Evolutionary conservation across 352 stramenopile genomes (phyloP).

Genomic region (Pythium sukuiense): DNA sequence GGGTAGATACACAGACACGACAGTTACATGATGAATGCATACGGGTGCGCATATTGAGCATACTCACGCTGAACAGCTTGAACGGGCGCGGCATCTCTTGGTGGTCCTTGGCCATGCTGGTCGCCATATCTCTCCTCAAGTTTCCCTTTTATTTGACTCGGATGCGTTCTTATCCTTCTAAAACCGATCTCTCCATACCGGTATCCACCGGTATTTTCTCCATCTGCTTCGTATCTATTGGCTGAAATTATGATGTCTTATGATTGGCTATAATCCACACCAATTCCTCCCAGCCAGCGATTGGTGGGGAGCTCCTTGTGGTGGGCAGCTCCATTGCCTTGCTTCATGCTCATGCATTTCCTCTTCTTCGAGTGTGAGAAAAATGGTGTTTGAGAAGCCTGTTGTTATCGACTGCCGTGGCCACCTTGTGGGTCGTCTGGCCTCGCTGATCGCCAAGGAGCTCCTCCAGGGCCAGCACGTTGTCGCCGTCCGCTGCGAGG

Average conservation of each 20-base stretch:
- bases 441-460: conserved; percentile 99
- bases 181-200: conserved; percentile 11
- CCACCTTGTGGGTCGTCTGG: conserved; percentile 98
- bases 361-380: conserved; percentile 58
- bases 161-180: not conserved
- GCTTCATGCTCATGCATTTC: conserved; percentile 57
- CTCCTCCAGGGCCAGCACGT: conserved; percentile 98
- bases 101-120: not conserved
- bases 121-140: conserved; percentile 14
- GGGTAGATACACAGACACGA: conserved; percentile 1
- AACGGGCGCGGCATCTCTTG: conserved; percentile 19
- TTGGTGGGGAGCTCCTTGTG: conserved; percentile 27
- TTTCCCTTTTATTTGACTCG: conserved; percentile 28
- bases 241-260: not conserved
- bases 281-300: conserved; percentile 29
- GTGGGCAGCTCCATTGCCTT: not conserved
- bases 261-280: conserved; percentile 26
- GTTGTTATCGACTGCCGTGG: conserved; percentile 98
- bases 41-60: not conserved
- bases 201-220: conserved; percentile 9
- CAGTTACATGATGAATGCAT: not conserved
- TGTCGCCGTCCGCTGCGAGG: conserved; percentile 97
- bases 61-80: conserved; percentile 32
- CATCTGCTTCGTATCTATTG: conserved; percentile 13
- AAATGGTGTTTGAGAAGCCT: conserved; percentile 94